phyloP scores from a whole-genome alignment of 805 yeast genomes.

The baker's yeast (Saccharomyces cerevisiae) region DNA sequence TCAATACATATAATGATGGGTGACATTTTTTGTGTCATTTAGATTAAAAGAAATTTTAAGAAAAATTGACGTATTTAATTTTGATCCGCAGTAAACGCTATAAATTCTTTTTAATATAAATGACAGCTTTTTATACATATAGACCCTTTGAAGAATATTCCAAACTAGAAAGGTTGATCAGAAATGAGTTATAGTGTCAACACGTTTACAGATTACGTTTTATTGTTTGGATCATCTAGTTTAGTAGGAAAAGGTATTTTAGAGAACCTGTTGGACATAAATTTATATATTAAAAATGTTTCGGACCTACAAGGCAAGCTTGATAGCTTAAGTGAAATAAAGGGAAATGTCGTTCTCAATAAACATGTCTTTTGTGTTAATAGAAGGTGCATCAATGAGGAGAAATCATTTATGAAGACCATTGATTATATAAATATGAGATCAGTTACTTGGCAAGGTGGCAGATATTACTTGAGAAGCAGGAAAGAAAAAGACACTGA shows the following conservation, averaged over 20 bases:
- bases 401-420: slow-evolving; percentile 1
- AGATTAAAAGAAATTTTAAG: background rate
- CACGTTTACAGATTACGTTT: slow-evolving; percentile 7
- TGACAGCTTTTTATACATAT: too few relatives aligned
- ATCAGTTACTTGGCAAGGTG: slow-evolving; percentile 1
- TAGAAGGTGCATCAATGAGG: background rate
- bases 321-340: background rate
- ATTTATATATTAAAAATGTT: slow-evolving; percentile 4
- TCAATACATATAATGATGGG: too few relatives aligned
- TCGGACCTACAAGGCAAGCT: background rate
- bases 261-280: slow-evolving; percentile 7
- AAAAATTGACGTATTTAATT: background rate
- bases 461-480: background rate
- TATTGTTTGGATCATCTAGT: slow-evolving; percentile 21
- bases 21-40: background rate
- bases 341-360: background rate
- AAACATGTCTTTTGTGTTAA: slow-evolving; percentile 8
- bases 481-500: background rate
- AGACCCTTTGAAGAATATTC: too few relatives aligned
- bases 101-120: too few relatives aligned
- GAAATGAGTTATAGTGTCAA: background rate
- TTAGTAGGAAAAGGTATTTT: slow-evolving; percentile 14
- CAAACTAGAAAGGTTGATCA: background rate
- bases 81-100: background rate
- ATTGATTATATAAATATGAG: background rate